Evolutionary conservation across 208 protist genomes (phyloP).

Genomic region (Wallacemonas sp.): DNA sequence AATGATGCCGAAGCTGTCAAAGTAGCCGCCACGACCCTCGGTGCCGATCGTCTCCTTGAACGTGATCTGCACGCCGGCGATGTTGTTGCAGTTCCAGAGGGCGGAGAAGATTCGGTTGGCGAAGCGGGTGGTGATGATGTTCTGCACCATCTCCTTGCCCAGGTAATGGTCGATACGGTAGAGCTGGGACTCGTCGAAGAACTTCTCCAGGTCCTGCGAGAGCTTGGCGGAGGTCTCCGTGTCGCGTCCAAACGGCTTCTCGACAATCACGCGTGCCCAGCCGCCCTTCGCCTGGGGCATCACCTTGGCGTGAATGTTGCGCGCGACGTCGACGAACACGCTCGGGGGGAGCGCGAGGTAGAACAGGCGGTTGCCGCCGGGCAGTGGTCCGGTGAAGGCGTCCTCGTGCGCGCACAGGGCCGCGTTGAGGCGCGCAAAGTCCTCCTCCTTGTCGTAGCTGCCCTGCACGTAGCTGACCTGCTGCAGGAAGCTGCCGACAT

Average conservation of each 20-base stretch:
- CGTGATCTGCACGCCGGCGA: slow-evolving; percentile 90
- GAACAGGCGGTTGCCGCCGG: slow-evolving; percentile 87
- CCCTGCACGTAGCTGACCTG: slow-evolving; percentile 75
- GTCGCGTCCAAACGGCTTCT: slow-evolving; percentile 94
- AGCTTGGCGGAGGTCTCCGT: slow-evolving; percentile 79
- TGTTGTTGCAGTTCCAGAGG: slow-evolving; percentile 90
- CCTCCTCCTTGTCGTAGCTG: slow-evolving; percentile 72
- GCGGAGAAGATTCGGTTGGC: slow-evolving; percentile 92
- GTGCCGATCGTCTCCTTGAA: slow-evolving; percentile 95
- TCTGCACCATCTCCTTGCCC: slow-evolving; percentile 95
- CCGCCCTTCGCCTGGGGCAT: slow-evolving; percentile 57
- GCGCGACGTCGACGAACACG: slow-evolving; percentile 67
- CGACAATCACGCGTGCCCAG: slow-evolving; percentile 90
- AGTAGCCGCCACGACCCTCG: slow-evolving; percentile 93
- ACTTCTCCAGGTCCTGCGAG: slow-evolving; percentile 60
- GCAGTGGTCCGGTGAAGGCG: slow-evolving; percentile 26
- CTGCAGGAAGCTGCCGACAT: slow-evolving; percentile 72
- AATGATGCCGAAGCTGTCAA: slow-evolving; percentile 93
- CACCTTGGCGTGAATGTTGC: slow-evolving; percentile 50
- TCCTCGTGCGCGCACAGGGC: slow-evolving; percentile 56
- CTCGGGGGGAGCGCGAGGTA: slow-evolving; percentile 92
- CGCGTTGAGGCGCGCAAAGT: slow-evolving; percentile 72
- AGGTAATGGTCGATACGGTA: slow-evolving; percentile 96
- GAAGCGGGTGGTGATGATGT: slow-evolving; percentile 92
- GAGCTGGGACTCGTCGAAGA: slow-evolving; percentile 89